phyloP scores from a whole-genome alignment of 2,329 filamentous ascomycete species.

The Xylaria multiplex region DNA sequence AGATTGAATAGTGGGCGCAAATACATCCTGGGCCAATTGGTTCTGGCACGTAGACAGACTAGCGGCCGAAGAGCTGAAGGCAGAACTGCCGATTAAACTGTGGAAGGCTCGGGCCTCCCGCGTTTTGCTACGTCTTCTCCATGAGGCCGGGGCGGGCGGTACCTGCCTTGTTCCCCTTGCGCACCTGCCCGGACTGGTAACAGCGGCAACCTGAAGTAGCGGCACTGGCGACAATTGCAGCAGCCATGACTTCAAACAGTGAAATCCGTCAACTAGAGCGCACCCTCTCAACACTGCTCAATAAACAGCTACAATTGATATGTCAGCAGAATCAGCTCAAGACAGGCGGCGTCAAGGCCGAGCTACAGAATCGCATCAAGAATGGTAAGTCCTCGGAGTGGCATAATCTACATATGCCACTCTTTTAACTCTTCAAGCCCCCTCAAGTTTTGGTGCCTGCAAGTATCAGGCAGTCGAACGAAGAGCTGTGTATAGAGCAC shows the following conservation, averaged over 20 bases:
- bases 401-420: not conserved
- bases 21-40: not conserved
- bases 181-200: constrained; percentile 43
- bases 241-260: constrained; percentile 42
- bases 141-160: constrained; percentile 42
- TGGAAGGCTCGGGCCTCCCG: constrained; percentile 3
- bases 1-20: not conserved
- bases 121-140: constrained; percentile 40
- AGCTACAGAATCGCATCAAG: constrained; percentile 81
- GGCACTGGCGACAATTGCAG: constrained; percentile 5
- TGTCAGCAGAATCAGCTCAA: constrained; percentile 81
- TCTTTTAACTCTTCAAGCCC: not conserved
- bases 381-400: constrained; percentile 68
- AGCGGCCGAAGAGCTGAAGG: constrained; percentile 4
- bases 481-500: not conserved
- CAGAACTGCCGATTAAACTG: not conserved
- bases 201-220: not conserved
- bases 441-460: constrained; percentile 2
- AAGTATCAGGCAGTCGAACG: constrained; percentile 1
- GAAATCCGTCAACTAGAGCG: constrained; percentile 60
- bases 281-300: constrained; percentile 60
- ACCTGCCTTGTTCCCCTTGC: constrained; percentile 30
- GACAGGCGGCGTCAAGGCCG: constrained; percentile 85
- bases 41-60: not conserved
- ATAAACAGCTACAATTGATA: constrained; percentile 77